These are phyloP conservation scores for Yarrowia keelungensis DNA, from an alignment of 805 yeast genomes.

Conservation along the genomic window DNA sequence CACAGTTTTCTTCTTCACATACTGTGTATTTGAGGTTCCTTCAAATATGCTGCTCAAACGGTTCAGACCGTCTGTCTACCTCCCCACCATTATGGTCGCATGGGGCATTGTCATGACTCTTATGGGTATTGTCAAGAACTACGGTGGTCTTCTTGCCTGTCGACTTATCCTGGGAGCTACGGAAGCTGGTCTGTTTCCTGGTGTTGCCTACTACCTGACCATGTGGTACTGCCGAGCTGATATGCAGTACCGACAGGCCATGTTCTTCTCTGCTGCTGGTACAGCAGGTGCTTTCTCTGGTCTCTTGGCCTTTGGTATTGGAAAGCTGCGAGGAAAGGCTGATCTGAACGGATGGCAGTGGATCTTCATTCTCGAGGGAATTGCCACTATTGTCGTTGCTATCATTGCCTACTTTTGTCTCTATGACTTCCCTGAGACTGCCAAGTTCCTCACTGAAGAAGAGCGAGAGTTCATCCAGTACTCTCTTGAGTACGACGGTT, in stretches of 20 bases:
- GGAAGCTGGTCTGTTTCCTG: slow-evolving; percentile 57
- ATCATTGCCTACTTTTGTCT: slow-evolving; percentile 48
- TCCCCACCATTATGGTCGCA: slow-evolving; percentile 49
- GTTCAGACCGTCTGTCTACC: slow-evolving; percentile 51
- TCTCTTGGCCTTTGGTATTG: slow-evolving; percentile 52
- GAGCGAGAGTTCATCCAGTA: slow-evolving; percentile 55
- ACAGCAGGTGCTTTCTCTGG: slow-evolving; percentile 63
- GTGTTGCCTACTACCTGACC: slow-evolving; percentile 50
- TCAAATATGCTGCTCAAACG: slow-evolving; percentile 46
- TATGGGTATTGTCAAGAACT: slow-evolving; percentile 50
- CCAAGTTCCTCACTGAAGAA: slow-evolving; percentile 54
- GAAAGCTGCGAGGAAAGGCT: slow-evolving; percentile 52
- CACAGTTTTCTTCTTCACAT: slow-evolving; percentile 52
- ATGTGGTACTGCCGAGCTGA: slow-evolving; percentile 53
- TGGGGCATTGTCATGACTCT: slow-evolving; percentile 51
- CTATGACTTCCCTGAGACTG: slow-evolving; percentile 65
- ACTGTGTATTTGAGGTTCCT: slow-evolving; percentile 46
- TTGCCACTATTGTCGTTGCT: slow-evolving; percentile 51
- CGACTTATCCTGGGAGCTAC: slow-evolving; percentile 54
- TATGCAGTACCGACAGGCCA: slow-evolving; percentile 52
- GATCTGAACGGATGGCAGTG: slow-evolving; percentile 59
- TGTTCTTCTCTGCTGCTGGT: slow-evolving; percentile 49
- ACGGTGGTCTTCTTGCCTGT: slow-evolving; percentile 49
- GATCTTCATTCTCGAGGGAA: slow-evolving; percentile 60
- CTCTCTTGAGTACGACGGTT: slow-evolving; percentile 32